Base-by-base conservation (phyloP, 176 grass and related monocot genomes). In the Themeda triandra region DNA sequence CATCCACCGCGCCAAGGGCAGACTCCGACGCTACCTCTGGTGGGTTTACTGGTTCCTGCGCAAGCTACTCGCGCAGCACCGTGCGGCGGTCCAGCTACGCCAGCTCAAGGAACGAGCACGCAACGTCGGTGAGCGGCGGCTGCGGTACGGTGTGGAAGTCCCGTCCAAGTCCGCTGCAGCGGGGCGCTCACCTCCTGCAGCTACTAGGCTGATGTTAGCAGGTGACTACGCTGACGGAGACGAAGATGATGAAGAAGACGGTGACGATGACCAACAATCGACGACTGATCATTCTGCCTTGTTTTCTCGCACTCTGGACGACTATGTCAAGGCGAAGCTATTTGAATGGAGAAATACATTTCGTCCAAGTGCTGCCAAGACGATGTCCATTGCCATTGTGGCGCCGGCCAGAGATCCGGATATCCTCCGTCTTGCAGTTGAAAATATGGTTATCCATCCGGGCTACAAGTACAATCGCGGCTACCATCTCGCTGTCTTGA, bases 41-140 rank as follows among this genome's bases (percentile, higher is more conserved):
- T 56, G 21, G 71, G 56, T 49, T 24, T 71, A 11, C 10, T 67
- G 44, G 62, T 64, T 29, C 27, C 63, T 65, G 63, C 32, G 6
- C 30, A 77, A 67, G 82, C 1, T 29, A 60, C 0, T 41, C 15
- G 72, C 73, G 6, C 82, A 42, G 32, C 73, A 68, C 64, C 17
- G 13, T 2, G 64, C 35, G 0, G 74, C 74, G 17, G 54, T 9
- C 23, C 14, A 76, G 71, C 41, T 76, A 10, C 59, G 82, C 41
- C 21, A 65, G 29, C 82, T 84, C 71, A 84, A 84, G n/a, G 58
- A 24, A 8, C 41, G 41, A 11, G 41, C 41, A 10, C 41, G 41
- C 4, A 11, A 44, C 13, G 41, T 44, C 41, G 41, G 41, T 2
- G 41, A 44, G 41, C 41, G 41, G 13, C 41, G 41, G 3, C n/a